Conservation (phyloP, 2,329 filamentous ascomycete species). For the Teratosphaeria nubilosa region DNA sequence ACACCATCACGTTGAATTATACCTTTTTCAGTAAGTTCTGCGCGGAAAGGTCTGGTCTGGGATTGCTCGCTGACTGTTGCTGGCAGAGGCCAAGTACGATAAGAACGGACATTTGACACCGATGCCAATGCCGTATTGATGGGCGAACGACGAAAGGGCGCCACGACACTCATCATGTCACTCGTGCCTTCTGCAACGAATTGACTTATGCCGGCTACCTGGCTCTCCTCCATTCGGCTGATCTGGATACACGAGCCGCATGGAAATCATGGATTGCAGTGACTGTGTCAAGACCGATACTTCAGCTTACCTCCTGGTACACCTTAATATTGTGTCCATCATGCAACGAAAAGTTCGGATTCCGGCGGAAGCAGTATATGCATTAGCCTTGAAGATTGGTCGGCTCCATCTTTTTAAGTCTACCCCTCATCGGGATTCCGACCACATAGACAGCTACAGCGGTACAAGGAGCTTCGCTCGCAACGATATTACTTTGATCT, state of each 20-base stretch:
- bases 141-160: background rate
- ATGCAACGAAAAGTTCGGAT: too few species aligned
- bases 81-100: slow-evolving; percentile 69
- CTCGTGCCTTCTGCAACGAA: background rate
- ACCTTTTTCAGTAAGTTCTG: slow-evolving; percentile 85
- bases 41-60: background rate
- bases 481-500: background rate
- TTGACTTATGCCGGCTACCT: background rate
- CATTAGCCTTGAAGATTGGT: too few species aligned
- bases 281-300: too few species aligned
- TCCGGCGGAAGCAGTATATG: too few species aligned
- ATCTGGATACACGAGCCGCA: too few species aligned
- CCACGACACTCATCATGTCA: background rate
- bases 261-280: too few species aligned
- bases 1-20: slow-evolving; percentile 92
- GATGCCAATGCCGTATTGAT: slow-evolving; percentile 30
- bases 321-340: too few species aligned
- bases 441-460: background rate
- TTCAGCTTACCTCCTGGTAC: too few species aligned
- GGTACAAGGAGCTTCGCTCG: background rate
- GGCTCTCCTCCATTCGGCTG: too few species aligned
- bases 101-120: slow-evolving; percentile 62
- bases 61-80: slow-evolving; percentile 5
- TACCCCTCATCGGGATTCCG: too few species aligned
- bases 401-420: too few species aligned